Evolutionary conservation across 2,329 filamentous ascomycete genomes (phyloP), one percentile per base, ranked within the genome.

Genomic region (Penicillium freii): DNA sequence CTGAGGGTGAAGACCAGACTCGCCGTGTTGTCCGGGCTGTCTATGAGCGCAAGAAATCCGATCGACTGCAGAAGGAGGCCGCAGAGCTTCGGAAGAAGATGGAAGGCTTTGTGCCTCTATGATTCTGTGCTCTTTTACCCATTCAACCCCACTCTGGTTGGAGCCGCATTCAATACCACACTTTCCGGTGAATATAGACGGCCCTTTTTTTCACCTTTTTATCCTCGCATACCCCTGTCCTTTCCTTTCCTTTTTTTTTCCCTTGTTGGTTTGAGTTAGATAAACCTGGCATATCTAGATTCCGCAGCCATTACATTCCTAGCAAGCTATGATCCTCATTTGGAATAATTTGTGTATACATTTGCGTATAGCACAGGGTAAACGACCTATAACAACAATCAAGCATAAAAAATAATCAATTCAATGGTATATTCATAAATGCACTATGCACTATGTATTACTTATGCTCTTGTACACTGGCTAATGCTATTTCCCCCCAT

Each of bases 41-140:
- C 1, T 99, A 96, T 74, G 91, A 97, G 80, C 82, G 94, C 60
- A 96, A 96, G 81, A 94, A 88, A 78, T 84, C 81, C 71, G 72
- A 75, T 60, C 69, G 73, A 11, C 44, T 75, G 33, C 60, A 60
- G 27, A 67, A 66, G n/a, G 71, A 75, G 56, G 63, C 66, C 13
- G 57, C 62, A 48, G 65, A 69, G 34, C 43, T 60, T 31, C 58
- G 68, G 13, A 66, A 63, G 48, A 56, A 64, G 29, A 62, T 69
- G 63, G 71, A 72, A 51, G 69, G 69, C 19, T 71, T 73, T 54
- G 66, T 72, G 19, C 69, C 67, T 33, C 45, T 71, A n/a, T 72
- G 17, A 53, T 40, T 34, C 29, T 15, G 23, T 9, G 13, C 17
- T 45, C 17, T 15, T 13, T 36, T 23, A 25, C 2, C 5, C 21